Conservation (phyloP, 129 eudicot genomes). For the Rutidosis leptorrhynchoides region DNA sequence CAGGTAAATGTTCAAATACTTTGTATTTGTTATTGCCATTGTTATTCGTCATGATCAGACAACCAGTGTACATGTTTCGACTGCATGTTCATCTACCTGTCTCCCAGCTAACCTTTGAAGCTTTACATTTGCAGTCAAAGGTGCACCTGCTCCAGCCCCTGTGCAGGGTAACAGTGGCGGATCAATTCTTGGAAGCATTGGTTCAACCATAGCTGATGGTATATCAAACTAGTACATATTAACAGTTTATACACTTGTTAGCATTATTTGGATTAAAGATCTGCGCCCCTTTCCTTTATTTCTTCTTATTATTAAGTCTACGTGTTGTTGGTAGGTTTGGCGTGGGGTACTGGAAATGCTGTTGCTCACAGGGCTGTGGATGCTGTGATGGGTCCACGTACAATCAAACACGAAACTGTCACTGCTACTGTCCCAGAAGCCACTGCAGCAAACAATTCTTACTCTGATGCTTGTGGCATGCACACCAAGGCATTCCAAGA, state of each 20-base stretch:
- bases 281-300: neutral
- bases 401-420: conserved; percentile 74
- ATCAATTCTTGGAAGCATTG: conserved; percentile 69
- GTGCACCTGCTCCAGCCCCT: conserved; percentile 93
- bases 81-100: neutral
- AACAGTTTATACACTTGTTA: neutral
- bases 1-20: conserved; percentile 49
- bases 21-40: too few species aligned
- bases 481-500: conserved; percentile 89
- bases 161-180: conserved; percentile 69
- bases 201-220: conserved; percentile 91
- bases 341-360: conserved; percentile 90
- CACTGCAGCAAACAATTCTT: conserved; percentile 27
- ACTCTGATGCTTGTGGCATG: conserved; percentile 64
- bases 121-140: conserved; percentile 40
- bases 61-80: neutral
- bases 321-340: conserved; percentile 52
- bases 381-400: conserved; percentile 93
- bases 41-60: neutral
- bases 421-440: conserved; percentile 49
- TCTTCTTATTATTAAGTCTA: neutral
- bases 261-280: neutral
- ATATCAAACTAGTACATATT: neutral
- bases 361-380: conserved; percentile 94
- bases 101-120: neutral